Percentiles rank a stretch among this genome's conserved stretches.
Conservation (phyloP, 306 rosid species). For the Cucurbita argyrosperma region DNA sequence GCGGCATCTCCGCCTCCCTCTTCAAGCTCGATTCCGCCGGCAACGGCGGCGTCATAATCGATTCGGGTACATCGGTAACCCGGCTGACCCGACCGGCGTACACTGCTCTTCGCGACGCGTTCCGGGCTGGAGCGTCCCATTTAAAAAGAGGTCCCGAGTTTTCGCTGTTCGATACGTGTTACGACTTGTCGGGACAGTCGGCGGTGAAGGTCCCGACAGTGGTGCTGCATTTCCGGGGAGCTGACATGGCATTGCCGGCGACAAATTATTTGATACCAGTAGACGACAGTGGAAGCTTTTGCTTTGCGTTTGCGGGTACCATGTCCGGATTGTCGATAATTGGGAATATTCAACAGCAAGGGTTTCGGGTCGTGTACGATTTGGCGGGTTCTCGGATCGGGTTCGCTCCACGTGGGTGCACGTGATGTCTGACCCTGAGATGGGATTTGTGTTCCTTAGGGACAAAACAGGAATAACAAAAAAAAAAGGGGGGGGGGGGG, state of each 20-base stretch:
- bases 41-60: conserved; percentile 49
- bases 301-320: conserved; percentile 60
- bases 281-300: conserved; percentile 40
- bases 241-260: conserved; percentile 48
- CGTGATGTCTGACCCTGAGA: conserved; percentile 1
- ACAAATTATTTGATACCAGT: conserved; percentile 55
- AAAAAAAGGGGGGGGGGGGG: too few species aligned
- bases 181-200: conserved; percentile 32
- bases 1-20: conserved; percentile 24
- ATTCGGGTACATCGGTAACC: conserved; percentile 61
- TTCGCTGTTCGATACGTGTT: conserved; percentile 56
- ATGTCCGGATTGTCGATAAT: conserved; percentile 41
- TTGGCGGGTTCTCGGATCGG: conserved; percentile 45
- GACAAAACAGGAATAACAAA: background rate
- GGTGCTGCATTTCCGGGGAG: conserved; percentile 43
- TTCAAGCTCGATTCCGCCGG: conserved; percentile 38
- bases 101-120: conserved; percentile 33
- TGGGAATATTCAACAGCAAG: conserved; percentile 65
- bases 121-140: conserved; percentile 23
- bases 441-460: background rate
- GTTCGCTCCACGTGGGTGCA: conserved; percentile 46
- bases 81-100: conserved; percentile 41
- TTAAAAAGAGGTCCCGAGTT: conserved; percentile 44
- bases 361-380: conserved; percentile 52
- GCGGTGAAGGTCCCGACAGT: conserved; percentile 54